phyloP scores from a whole-genome alignment of 176 grass and related monocot species.

The Canna indica region DNA sequence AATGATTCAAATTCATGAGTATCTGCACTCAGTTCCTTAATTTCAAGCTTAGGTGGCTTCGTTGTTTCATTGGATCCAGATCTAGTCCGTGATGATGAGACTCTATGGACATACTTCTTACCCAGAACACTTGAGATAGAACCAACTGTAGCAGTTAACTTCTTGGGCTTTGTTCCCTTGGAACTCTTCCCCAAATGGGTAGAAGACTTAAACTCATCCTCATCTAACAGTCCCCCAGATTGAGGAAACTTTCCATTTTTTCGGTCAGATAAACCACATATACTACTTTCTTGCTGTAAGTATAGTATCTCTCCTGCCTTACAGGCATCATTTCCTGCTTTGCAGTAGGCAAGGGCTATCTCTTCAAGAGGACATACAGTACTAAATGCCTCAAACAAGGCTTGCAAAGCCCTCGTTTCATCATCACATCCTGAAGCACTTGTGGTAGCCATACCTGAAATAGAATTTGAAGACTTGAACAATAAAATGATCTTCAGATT shows the following conservation, averaged over 20 bases:
- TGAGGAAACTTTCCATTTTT: constrained; percentile 27
- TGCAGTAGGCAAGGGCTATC: constrained; percentile 70
- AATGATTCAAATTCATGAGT: constrained; percentile 23
- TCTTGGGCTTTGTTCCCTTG: constrained; percentile 38
- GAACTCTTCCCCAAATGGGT: constrained; percentile 18
- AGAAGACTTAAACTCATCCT: constrained; percentile 21
- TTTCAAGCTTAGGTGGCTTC: constrained; percentile 64
- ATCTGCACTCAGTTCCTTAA: constrained; percentile 47
- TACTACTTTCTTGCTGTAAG: constrained; percentile 35
- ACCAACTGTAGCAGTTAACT: constrained; percentile 62
- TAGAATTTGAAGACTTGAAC: neutral
- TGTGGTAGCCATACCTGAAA: neutral
- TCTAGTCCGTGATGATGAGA: constrained; percentile 23
- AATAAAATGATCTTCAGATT: neutral
- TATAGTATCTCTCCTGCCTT: constrained; percentile 68
- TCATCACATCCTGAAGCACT: constrained; percentile 33
- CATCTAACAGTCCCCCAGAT: constrained; percentile 19
- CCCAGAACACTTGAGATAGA: constrained; percentile 60
- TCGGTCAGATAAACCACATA: constrained; percentile 27
- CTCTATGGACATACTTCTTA: constrained; percentile 35
- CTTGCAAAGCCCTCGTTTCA: constrained; percentile 43
- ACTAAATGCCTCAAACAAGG: constrained; percentile 68
- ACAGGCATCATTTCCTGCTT: constrained; percentile 51
- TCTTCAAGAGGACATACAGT: constrained; percentile 64
- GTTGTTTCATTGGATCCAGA: constrained; percentile 36